These are phyloP conservation scores for Linderina pennispora DNA, from an alignment of 192 early-diverging fungal genomes.

Conservation along the genomic window DNA sequence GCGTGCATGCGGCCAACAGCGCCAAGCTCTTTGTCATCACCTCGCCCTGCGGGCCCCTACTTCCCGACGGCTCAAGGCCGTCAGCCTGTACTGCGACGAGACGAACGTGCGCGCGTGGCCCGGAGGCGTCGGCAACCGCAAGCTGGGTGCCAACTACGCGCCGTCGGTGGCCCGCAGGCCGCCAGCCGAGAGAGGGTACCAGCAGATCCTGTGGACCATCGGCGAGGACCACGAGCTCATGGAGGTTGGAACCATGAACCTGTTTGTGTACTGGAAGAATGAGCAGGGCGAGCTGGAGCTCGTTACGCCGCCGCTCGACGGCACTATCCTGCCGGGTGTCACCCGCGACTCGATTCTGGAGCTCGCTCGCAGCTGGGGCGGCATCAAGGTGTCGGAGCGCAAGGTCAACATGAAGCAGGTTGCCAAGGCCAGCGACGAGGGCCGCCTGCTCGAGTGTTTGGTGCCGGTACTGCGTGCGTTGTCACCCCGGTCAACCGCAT, in stretches of 20 bases:
- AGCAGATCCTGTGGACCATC: conserved; percentile 95
- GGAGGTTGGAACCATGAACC: conserved; percentile 98
- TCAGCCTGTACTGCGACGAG: conserved; percentile 76
- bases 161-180: conserved; percentile 62
- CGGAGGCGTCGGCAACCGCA: conserved; percentile 88
- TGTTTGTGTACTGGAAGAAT: conserved; percentile 86
- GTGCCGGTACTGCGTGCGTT: conserved; percentile 93
- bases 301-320: conserved; percentile 87
- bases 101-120: conserved; percentile 92
- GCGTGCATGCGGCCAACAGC: conserved; percentile 74
- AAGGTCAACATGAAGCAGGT: conserved; percentile 77
- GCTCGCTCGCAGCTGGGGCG: conserved; percentile 73
- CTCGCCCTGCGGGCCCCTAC: conserved; percentile 93
- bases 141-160: conserved; percentile 71
- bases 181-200: conserved; percentile 82
- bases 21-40: conserved; percentile 84
- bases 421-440: conserved; percentile 67
- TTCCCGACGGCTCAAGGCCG: conserved; percentile 86
- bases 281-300: conserved; percentile 77
- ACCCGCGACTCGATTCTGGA: conserved; percentile 88
- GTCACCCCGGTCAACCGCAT: conserved; percentile 89
- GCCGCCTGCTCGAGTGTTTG: conserved; percentile 90
- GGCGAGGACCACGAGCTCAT: conserved; percentile 80
- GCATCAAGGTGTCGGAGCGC: conserved; percentile 83
- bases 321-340: conserved; percentile 92